Percentiles rank a stretch among this genome's conserved stretches.
phyloP scores from a whole-genome alignment of 495 filamentous ascomycete species.

The Podospora anserina region DNA sequence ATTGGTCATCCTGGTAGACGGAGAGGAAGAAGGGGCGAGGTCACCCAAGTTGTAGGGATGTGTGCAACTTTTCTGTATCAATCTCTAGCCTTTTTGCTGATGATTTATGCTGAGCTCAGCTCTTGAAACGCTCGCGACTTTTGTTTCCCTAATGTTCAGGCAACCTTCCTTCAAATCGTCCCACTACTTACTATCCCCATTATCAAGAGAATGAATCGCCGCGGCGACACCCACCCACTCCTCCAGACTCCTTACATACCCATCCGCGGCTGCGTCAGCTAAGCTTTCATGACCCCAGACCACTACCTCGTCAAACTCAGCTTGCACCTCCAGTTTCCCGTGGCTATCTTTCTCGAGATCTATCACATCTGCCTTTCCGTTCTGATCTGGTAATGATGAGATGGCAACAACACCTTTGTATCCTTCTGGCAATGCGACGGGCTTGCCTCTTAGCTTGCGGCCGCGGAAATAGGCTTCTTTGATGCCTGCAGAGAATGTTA shows the following conservation, averaged over 20 bases:
- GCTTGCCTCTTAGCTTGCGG: slow-evolving; percentile 69
- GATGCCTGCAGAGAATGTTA: neutral
- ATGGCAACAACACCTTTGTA: slow-evolving; percentile 62
- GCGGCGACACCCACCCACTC: slow-evolving; percentile 84
- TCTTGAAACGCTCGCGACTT: no score
- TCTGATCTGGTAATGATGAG: slow-evolving; percentile 10
- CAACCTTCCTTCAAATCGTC: neutral
- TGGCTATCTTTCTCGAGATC: slow-evolving; percentile 51
- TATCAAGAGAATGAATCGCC: slow-evolving; percentile 34
- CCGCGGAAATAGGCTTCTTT: slow-evolving; percentile 71
- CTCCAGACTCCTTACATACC: slow-evolving; percentile 61
- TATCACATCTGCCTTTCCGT: slow-evolving; percentile 33
- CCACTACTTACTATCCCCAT: neutral
- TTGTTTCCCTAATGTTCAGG: neutral
- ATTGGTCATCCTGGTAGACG: slow-evolving; percentile 55
- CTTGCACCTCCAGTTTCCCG: slow-evolving; percentile 59
- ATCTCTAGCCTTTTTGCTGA: neutral
- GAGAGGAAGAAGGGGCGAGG: slow-evolving; percentile 16
- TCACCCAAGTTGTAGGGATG: slow-evolving; percentile 23
- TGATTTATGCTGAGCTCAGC: neutral
- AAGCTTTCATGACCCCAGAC: slow-evolving; percentile 76
- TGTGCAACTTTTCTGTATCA: neutral
- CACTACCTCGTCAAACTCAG: slow-evolving; percentile 71
- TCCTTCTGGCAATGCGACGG: slow-evolving; percentile 65
- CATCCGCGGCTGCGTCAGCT: slow-evolving; percentile 49